Conservation (phyloP, 2,329 filamentous ascomycete genomes). For the Calycina herbarum region DNA sequence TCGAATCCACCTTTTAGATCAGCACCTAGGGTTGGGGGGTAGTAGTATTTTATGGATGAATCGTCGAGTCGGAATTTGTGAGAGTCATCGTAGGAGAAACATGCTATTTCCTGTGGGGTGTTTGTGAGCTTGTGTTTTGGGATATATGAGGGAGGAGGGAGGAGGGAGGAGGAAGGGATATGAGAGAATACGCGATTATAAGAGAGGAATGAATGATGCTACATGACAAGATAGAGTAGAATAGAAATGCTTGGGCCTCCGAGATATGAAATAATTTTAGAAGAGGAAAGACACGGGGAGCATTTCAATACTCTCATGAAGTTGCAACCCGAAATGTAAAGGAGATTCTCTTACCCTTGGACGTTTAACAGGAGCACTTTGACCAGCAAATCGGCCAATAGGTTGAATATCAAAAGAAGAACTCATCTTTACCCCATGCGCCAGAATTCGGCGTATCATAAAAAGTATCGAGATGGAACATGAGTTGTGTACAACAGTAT, state of each 20-base stretch:
- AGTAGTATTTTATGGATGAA: constrained; percentile 84
- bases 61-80: constrained; percentile 76
- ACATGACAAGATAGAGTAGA: no score
- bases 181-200: neutral
- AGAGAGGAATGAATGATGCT: no score
- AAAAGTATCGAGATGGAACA: constrained; percentile 2
- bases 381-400: constrained; percentile 65
- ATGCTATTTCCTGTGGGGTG: constrained; percentile 72
- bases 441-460: neutral
- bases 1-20: constrained; percentile 82
- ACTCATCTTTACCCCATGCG: constrained; percentile 26
- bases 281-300: neutral
- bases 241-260: no score
- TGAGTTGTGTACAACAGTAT: neutral
- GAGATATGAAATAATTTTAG: neutral
- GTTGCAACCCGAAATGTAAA: constrained; percentile 12
- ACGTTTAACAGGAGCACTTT: constrained; percentile 69
- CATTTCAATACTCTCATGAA: neutral
- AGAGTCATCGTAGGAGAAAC: constrained; percentile 88
- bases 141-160: neutral
- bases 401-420: constrained; percentile 65
- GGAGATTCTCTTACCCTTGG: constrained; percentile 57
- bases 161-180: neutral
- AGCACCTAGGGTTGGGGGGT: constrained; percentile 68
- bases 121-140: neutral